Conservation (phyloP, 805 yeast genomes). For the Kazachstania viticola region DNA sequence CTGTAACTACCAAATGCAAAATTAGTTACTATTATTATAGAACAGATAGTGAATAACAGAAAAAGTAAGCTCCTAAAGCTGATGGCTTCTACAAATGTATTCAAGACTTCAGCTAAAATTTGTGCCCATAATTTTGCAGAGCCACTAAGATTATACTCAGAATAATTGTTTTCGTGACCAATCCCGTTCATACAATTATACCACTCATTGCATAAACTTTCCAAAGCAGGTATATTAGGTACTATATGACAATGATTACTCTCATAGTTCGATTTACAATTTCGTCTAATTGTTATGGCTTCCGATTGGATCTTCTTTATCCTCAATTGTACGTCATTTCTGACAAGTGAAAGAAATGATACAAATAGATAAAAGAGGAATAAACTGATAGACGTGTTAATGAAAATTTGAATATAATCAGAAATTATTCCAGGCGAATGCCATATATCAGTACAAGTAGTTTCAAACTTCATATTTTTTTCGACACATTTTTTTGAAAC, state of each 20-base stretch:
- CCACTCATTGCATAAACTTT: slow-evolving; percentile 59
- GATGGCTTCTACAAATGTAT: slow-evolving; percentile 62
- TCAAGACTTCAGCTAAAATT: slow-evolving; percentile 70
- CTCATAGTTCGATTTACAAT: slow-evolving; percentile 57
- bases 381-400: slow-evolving; percentile 43
- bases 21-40: slow-evolving; percentile 42
- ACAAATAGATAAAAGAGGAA: slow-evolving; percentile 40
- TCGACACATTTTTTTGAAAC: too few species aligned
- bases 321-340: slow-evolving; percentile 59
- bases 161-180: slow-evolving; percentile 31
- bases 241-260: slow-evolving; percentile 62
- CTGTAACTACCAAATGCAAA: slow-evolving; percentile 36
- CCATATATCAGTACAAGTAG: too few species aligned
- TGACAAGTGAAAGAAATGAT: slow-evolving; percentile 43
- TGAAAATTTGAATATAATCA: slow-evolving; percentile 46
- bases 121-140: slow-evolving; percentile 67
- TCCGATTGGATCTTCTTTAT: slow-evolving; percentile 50
- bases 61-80: slow-evolving; percentile 55
- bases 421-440: slow-evolving; percentile 7
- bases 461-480: too few species aligned
- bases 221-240: slow-evolving; percentile 63
- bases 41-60: slow-evolving; percentile 35
- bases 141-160: slow-evolving; percentile 32
- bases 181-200: slow-evolving; percentile 60
- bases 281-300: slow-evolving; percentile 49